Evolutionary conservation across 306 rosid species (phyloP).

Genomic region (Inga leiocalycina): DNA sequence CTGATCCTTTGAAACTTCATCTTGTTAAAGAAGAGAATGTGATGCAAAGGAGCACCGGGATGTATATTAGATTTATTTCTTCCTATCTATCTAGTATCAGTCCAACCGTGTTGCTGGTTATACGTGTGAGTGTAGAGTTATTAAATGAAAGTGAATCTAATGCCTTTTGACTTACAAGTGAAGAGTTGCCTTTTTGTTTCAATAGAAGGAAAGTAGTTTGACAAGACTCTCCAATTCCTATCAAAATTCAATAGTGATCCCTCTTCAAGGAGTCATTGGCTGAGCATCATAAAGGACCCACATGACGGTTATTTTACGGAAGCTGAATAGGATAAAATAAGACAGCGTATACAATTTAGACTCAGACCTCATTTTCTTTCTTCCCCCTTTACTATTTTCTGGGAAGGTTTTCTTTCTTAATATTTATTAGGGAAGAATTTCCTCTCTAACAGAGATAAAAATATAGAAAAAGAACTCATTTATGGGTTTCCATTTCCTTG

Average conservation of each 20-base stretch:
- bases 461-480: background rate
- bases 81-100: background rate
- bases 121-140: background rate
- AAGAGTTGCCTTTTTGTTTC: constrained; percentile 5
- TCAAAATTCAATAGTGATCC: background rate
- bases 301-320: background rate
- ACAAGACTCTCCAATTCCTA: background rate
- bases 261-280: background rate
- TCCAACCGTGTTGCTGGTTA: constrained; percentile 1
- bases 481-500: too few species aligned
- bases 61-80: too few species aligned
- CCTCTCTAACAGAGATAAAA: background rate
- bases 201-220: background rate
- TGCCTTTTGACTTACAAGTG: constrained; percentile 1
- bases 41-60: too few species aligned
- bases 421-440: background rate
- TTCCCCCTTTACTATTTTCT: background rate
- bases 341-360: background rate
- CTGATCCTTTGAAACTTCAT: background rate
- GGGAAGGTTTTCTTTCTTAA: background rate
- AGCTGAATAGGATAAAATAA: background rate
- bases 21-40: too few species aligned
- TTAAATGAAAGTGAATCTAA: background rate
- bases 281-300: background rate
- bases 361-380: background rate